Percentiles rank a stretch among this genome's conserved stretches.
Conservation (phyloP, 2,329 filamentous ascomycete species). For the Pseudocercospora macadamiae region DNA sequence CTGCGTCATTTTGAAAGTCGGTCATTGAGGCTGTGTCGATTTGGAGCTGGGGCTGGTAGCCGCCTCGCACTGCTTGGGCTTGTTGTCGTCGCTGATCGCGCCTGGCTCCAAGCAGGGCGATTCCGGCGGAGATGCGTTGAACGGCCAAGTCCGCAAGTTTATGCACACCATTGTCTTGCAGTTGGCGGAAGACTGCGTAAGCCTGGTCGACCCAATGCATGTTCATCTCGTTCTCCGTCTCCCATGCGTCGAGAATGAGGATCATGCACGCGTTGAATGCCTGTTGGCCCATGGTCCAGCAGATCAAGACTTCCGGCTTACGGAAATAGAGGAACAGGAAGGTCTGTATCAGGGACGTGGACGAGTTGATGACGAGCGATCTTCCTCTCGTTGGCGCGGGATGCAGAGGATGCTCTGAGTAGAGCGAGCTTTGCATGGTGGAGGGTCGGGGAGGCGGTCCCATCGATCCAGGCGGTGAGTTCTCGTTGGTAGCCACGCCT, state of each 20-base stretch:
- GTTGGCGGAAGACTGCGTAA: slow-evolving; percentile 46
- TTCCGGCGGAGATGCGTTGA: slow-evolving; percentile 40
- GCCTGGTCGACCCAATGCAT: slow-evolving; percentile 46
- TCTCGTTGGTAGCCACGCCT: slow-evolving; percentile 23
- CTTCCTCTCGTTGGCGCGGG: slow-evolving; percentile 42
- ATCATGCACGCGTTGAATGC: slow-evolving; percentile 57
- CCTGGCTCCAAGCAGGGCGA: slow-evolving; percentile 30
- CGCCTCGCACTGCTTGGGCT: slow-evolving; percentile 17
- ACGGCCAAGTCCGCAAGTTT: slow-evolving; percentile 51
- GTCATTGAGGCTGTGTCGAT: slow-evolving; percentile 30
- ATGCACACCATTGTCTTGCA: slow-evolving; percentile 49
- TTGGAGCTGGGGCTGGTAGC: slow-evolving; percentile 23
- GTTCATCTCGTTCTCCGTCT: slow-evolving; percentile 43
- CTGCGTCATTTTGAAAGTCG: slow-evolving; percentile 40
- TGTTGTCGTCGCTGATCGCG: slow-evolving; percentile 24
- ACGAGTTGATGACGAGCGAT: slow-evolving; percentile 47
- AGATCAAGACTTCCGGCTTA: slow-evolving; percentile 48
- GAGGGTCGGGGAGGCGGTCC: slow-evolving; percentile 21
- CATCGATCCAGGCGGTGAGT: slow-evolving; percentile 25
- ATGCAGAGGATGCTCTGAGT: slow-evolving; percentile 30
- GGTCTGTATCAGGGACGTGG: slow-evolving; percentile 45
- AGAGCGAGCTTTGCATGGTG: slow-evolving; percentile 20
- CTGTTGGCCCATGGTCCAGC: slow-evolving; percentile 54
- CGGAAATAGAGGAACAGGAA: slow-evolving; percentile 53
- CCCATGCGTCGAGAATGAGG: slow-evolving; percentile 50